Percentiles rank a stretch among this genome's conserved stretches.
phyloP scores from a whole-genome alignment of 2,329 filamentous ascomycete species.

The Calonectria honghensis region DNA sequence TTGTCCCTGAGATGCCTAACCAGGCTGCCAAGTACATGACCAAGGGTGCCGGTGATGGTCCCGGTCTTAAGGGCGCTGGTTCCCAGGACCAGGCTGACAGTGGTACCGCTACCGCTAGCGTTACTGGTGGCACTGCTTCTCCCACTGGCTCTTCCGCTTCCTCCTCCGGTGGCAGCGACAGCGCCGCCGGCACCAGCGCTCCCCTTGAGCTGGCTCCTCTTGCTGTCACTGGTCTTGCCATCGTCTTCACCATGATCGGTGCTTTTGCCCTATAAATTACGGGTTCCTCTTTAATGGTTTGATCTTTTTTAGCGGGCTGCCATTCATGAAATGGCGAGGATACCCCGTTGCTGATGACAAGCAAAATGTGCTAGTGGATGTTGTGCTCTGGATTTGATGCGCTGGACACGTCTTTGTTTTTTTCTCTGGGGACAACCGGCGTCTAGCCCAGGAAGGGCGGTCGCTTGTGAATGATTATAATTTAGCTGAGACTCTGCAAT shows the following conservation, averaged over 20 bases:
- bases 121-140: constrained; percentile 58
- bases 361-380: constrained; percentile 44
- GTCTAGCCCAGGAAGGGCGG: constrained; percentile 52
- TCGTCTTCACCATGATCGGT: constrained; percentile 63
- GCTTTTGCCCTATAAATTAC: constrained; percentile 62
- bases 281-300: constrained; percentile 32
- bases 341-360: constrained; percentile 48
- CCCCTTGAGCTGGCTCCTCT: constrained; percentile 58
- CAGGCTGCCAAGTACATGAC: constrained; percentile 72
- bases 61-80: constrained; percentile 71
- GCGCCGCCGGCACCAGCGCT: constrained; percentile 55
- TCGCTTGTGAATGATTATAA: constrained; percentile 55
- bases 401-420: constrained; percentile 51
- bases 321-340: constrained; percentile 13
- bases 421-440: constrained; percentile 53
- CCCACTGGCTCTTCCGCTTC: constrained; percentile 50
- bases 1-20: constrained; percentile 71
- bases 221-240: constrained; percentile 59
- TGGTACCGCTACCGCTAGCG: constrained; percentile 67
- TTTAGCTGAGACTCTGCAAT: constrained; percentile 53
- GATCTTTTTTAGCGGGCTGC: constrained; percentile 43
- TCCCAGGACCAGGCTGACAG: constrained; percentile 71
- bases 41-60: constrained; percentile 71
- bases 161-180: constrained; percentile 55
- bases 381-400: constrained; percentile 49